Evolutionary conservation across 2,329 filamentous ascomycete genomes (phyloP).

Genomic region (Epicoccum nigrum): DNA sequence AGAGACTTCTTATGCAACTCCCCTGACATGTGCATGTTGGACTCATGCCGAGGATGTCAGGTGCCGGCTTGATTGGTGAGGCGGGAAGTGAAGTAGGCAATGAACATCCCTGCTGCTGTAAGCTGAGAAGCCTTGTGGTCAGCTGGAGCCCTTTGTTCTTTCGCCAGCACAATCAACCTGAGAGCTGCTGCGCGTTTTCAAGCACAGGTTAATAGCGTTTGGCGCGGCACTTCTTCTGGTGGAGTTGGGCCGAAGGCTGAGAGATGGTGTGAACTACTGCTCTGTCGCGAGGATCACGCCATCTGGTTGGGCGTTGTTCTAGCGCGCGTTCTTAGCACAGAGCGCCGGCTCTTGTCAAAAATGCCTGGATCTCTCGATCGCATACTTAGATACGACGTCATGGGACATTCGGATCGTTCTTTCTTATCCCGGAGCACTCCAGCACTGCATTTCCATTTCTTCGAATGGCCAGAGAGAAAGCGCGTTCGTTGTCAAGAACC

Average conservation of each 20-base stretch:
- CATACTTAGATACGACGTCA: slow-evolving; percentile 8
- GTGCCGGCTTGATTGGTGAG: slow-evolving; percentile 10
- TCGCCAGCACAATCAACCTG: background rate
- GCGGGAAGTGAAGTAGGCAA: slow-evolving; percentile 13
- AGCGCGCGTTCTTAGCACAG: slow-evolving; percentile 15
- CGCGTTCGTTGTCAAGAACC: slow-evolving; percentile 4
- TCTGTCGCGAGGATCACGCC: slow-evolving; percentile 8
- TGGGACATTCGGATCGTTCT: slow-evolving; percentile 1
- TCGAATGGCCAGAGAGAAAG: background rate
- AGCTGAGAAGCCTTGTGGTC: slow-evolving; percentile 17
- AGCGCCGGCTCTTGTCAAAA: slow-evolving; percentile 16
- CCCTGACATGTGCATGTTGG: slow-evolving; percentile 9
- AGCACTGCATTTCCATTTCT: background rate
- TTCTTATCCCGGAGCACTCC: background rate
- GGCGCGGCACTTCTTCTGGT: slow-evolving; percentile 5
- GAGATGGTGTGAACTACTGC: slow-evolving; percentile 21
- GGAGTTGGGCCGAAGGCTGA: slow-evolving; percentile 9
- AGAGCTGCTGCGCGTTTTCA: background rate
- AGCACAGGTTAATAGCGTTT: background rate
- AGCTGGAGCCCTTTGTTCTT: slow-evolving; percentile 5
- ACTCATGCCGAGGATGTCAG: slow-evolving; percentile 10
- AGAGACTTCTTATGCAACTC: slow-evolving; percentile 7
- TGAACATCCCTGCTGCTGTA: slow-evolving; percentile 12
- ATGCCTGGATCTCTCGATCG: slow-evolving; percentile 27
- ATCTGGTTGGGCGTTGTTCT: slow-evolving; percentile 20